A percentile compares a stretch with the other conserved stretches of the same genome.
Conservation (phyloP, 306 rosid genomes). For the Lotus japonicus region DNA sequence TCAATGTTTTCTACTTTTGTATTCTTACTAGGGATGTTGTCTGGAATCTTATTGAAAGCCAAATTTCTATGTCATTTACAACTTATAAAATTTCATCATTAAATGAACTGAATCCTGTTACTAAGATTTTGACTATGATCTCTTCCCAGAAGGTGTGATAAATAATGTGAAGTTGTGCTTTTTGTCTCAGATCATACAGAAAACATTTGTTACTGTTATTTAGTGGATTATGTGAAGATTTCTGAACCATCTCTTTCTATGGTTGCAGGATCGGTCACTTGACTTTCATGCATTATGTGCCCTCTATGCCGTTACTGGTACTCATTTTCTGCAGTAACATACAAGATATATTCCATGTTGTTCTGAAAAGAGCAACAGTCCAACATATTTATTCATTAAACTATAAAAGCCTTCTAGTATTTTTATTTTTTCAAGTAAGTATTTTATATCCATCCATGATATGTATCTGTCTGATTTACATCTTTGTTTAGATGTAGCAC, state of each 20-base stretch:
- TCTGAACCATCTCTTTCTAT: conserved; percentile 33
- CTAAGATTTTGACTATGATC: neutral
- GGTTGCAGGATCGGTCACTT: conserved; percentile 92
- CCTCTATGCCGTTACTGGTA: conserved; percentile 93
- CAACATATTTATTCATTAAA: neutral
- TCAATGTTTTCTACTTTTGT: too few species aligned
- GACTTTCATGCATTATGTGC: conserved; percentile 98
- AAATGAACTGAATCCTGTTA: neutral
- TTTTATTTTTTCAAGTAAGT: neutral
- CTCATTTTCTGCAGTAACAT: conserved; percentile 33
- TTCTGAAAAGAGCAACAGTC: conserved; percentile 3
- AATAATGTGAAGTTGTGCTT: too few species aligned
- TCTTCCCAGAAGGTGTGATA: neutral
- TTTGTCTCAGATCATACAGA: neutral
- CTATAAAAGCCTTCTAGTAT: neutral
- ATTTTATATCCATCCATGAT: conserved; percentile 6
- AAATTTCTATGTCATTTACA: neutral
- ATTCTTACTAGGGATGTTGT: neutral
- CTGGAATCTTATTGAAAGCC: neutral
- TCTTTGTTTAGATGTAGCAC: conserved; percentile 71
- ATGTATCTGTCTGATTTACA: conserved; percentile 10
- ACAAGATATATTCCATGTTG: conserved; percentile 12
- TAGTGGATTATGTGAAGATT: conserved; percentile 23
- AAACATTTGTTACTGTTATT: neutral
- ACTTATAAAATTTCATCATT: neutral